Percentiles rank a stretch among this genome's conserved stretches.
Evolutionary conservation across 2,329 filamentous ascomycete species (phyloP).

Genomic region (Cephalotrichum gorgonifer): DNA sequence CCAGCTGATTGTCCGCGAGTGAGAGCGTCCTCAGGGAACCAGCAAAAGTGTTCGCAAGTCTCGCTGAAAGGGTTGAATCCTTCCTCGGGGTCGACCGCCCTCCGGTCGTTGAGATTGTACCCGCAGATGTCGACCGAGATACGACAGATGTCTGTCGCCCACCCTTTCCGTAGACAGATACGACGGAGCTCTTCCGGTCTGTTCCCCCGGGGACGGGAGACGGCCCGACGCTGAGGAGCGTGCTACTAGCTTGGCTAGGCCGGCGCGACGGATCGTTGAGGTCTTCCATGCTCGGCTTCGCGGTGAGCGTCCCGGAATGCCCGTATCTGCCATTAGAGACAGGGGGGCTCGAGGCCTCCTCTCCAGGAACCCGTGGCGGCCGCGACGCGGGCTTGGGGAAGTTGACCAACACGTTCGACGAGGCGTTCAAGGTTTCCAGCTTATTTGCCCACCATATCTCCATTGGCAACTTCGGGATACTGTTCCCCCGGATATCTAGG

Average conservation of each 20-base stretch:
- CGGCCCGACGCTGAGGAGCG: slow-evolving; percentile 63
- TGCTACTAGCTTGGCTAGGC: slow-evolving; percentile 76
- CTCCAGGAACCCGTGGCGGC: slow-evolving; percentile 49
- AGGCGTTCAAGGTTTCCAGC: slow-evolving; percentile 86
- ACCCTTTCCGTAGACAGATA: slow-evolving; percentile 68
- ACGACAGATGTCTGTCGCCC: slow-evolving; percentile 79
- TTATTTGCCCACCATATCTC: slow-evolving; percentile 95
- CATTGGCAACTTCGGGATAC: slow-evolving; percentile 75
- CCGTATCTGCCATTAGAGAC: slow-evolving; percentile 23
- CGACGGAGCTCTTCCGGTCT: slow-evolving; percentile 73
- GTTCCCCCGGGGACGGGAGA: slow-evolving; percentile 51
- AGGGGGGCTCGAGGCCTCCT: slow-evolving; percentile 26
- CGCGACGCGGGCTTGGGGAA: slow-evolving; percentile 82
- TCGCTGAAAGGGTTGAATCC: slow-evolving; percentile 76
- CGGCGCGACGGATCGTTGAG: slow-evolving; percentile 54
- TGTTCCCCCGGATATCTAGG: slow-evolving; percentile 87
- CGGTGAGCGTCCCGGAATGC: slow-evolving; percentile 32
- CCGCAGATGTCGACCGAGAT: slow-evolving; percentile 48
- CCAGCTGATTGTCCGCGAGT: slow-evolving; percentile 85
- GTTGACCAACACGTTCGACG: slow-evolving; percentile 81
- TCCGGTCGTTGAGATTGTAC: slow-evolving; percentile 37
- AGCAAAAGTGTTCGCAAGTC: slow-evolving; percentile 77
- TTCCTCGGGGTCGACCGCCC: slow-evolving; percentile 55
- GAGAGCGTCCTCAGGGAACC: slow-evolving; percentile 75
- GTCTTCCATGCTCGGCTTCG: slow-evolving; percentile 69